Evolutionary conservation across 2,329 filamentous ascomycete genomes (phyloP).

Genomic region (Hymenoscyphus fraxineus): DNA sequence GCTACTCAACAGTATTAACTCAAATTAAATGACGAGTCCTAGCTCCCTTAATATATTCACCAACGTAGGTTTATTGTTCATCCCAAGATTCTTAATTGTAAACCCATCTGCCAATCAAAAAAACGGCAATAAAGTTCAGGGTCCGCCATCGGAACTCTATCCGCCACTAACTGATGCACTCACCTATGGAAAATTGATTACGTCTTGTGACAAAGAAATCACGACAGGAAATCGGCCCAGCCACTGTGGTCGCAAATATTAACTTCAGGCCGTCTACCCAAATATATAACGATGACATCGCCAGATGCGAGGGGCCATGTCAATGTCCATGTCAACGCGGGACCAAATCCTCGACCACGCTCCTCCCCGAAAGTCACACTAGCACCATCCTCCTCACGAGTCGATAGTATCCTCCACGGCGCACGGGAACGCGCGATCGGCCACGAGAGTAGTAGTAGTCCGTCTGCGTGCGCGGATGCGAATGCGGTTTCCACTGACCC

Average conservation of each 20-base stretch:
- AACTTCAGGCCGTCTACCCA: not conserved
- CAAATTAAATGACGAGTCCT: no score
- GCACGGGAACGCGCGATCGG: slow-evolving; percentile 24
- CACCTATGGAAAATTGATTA: slow-evolving; percentile 7
- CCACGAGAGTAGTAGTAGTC: slow-evolving; percentile 8
- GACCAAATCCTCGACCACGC: not conserved
- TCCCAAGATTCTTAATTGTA: no score
- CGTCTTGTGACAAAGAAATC: slow-evolving; percentile 25
- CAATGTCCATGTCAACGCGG: not conserved
- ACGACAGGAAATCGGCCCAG: slow-evolving; percentile 11
- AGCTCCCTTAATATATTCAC: no score
- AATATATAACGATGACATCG: not conserved
- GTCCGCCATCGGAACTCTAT: not conserved
- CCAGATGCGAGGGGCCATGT: not conserved
- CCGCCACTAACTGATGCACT: not conserved
- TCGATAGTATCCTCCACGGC: slow-evolving; percentile 26
- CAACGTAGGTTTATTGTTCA: no score
- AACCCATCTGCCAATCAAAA: not conserved
- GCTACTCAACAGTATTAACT: no score
- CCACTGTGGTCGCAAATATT: not conserved
- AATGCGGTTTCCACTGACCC: not conserved
- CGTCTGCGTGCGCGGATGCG: not conserved
- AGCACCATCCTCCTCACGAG: not conserved
- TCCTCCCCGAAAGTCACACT: not conserved
- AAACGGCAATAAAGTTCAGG: not conserved